Conservation (phyloP, 176 grass and related monocot species). For the Saccharum officinarum region DNA sequence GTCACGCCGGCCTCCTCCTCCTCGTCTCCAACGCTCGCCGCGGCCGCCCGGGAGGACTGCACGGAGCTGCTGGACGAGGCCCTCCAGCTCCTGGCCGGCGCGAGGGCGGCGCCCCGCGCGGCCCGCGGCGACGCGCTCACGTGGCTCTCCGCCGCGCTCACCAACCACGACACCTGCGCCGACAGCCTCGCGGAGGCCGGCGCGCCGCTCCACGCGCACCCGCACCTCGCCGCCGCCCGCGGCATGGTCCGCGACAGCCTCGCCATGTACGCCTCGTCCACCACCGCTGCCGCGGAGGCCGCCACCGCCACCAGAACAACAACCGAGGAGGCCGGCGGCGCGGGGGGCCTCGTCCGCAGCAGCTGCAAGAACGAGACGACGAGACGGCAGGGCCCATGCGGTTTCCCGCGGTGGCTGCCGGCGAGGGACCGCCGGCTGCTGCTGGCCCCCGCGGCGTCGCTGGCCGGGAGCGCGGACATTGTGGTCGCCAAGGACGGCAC, state of each 20-base stretch:
- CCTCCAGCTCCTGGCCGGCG: slow-evolving; percentile 39
- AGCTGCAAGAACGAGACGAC: slow-evolving; percentile 29
- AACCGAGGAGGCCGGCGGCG: slow-evolving; percentile 19
- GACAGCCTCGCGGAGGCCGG: slow-evolving; percentile 42
- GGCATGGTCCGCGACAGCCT: slow-evolving; percentile 45
- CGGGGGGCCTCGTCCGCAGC: not conserved
- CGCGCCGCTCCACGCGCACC: slow-evolving; percentile 25
- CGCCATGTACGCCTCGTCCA: slow-evolving; percentile 27
- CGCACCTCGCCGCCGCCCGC: slow-evolving; percentile 35
- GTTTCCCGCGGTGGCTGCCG: slow-evolving; percentile 43
- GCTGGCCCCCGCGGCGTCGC: not conserved
- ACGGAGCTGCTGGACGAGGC: slow-evolving; percentile 62
- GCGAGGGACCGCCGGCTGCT: slow-evolving; percentile 43
- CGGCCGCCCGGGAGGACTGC: slow-evolving; percentile 54
- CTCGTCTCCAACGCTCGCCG: not conserved
- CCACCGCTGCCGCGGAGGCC: not conserved
- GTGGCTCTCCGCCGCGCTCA: slow-evolving; percentile 67
- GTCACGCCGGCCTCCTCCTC: not conserved
- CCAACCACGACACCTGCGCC: slow-evolving; percentile 74
- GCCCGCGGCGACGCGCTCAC: slow-evolving; percentile 46
- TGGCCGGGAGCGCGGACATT: slow-evolving; percentile 20
- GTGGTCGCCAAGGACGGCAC: slow-evolving; percentile 58
- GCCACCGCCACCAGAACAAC: too few relatives aligned
- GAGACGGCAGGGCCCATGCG: not conserved
- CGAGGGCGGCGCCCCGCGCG: slow-evolving; percentile 3